Base-by-base conservation (phyloP, 768 basidiomycete species). In the Exsudoporus frostii region DNA sequence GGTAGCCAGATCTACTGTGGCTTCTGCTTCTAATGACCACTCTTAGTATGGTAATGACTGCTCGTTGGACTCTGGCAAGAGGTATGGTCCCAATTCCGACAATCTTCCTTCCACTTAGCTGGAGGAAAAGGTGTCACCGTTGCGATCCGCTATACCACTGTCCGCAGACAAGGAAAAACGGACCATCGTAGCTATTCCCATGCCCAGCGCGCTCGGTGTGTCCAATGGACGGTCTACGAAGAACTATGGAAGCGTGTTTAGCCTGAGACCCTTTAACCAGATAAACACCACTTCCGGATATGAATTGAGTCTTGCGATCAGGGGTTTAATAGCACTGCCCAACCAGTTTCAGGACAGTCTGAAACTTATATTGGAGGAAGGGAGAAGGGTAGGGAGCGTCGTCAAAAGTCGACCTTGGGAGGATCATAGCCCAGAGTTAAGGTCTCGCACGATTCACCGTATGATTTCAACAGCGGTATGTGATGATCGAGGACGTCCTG, bases 141-240 rank as follows among this genome's bases (percentile, higher is more conserved):
- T 37, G 74, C 88, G 1, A 80, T 89, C 36, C 80, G 89, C 1
- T 92, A 92, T 60, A 75, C 82, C 5, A 86, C 83, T 8, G 84
- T 89, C 38, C 80, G 88, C 7, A 73, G 88, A 36, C 89, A 90
- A 65, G 87, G 88, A 11, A 74, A 76, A 62, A 63, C 62, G 25
- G 77, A 76, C 19, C 39, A 76, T 2, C 72, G 76, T 50, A 80
- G 81, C 13, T 4, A 17, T 48, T 45, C 37, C 19, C 15, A 11
- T 7, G 8, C 17, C 51, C 33, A 86, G 85, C 64, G 81, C 84
- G 0, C 69, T 88, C 20, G 87, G 87, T 1, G 79, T 82, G 2
- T 75, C 76, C 47, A 75, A 83, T 58, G 88, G 88, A 2, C 77
- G 73, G 86, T 82, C 14, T 90, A 90, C 50, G 80, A 90, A 48